These are phyloP conservation scores for Kluyveromyces starmeri DNA, from an alignment of 805 yeast species.

Conservation along the genomic window DNA sequence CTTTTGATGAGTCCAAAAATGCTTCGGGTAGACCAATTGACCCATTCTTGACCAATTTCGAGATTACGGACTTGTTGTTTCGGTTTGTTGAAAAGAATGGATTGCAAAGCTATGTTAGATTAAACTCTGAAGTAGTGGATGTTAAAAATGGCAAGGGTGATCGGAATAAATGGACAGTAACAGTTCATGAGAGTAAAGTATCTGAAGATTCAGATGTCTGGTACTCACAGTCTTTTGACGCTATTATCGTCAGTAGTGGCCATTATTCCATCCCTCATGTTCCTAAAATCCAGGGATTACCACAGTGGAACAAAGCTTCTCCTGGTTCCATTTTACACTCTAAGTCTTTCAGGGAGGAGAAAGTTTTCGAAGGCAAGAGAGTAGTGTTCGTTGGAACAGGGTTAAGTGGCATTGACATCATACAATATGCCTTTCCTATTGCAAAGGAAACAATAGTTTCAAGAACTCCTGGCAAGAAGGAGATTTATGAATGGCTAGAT, in stretches of 20 bases:
- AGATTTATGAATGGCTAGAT: slow-evolving; percentile 31
- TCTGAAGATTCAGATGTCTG: slow-evolving; percentile 26
- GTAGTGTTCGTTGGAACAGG: slow-evolving; percentile 35
- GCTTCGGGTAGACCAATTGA: slow-evolving; percentile 4
- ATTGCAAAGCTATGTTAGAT: slow-evolving; percentile 7
- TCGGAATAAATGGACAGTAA: slow-evolving; percentile 10
- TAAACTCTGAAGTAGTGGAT: slow-evolving; percentile 14
- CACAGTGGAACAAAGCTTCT: slow-evolving; percentile 11
- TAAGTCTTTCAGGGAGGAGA: slow-evolving; percentile 12
- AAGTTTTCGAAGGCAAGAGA: slow-evolving; percentile 22
- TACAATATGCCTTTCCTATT: slow-evolving; percentile 33
- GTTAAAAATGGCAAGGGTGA: slow-evolving; percentile 10
- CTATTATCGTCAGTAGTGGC: slow-evolving; percentile 33
- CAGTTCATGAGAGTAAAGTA: slow-evolving; percentile 6
- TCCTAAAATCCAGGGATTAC: slow-evolving; percentile 20
- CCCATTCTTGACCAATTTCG: slow-evolving; percentile 11
- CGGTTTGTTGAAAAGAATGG: slow-evolving; percentile 7
- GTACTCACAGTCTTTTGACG: slow-evolving; percentile 33
- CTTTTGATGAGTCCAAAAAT: slow-evolving; percentile 6
- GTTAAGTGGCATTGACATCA: slow-evolving; percentile 32
- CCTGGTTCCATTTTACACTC: slow-evolving; percentile 36
- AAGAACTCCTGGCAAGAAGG: slow-evolving; percentile 61
- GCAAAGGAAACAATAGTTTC: slow-evolving; percentile 47
- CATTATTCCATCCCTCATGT: slow-evolving; percentile 35
- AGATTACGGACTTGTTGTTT: slow-evolving; percentile 11